These are phyloP conservation scores for Auricularia sp. DNA, from an alignment of 768 basidiomycete species.

Conservation along the genomic window DNA sequence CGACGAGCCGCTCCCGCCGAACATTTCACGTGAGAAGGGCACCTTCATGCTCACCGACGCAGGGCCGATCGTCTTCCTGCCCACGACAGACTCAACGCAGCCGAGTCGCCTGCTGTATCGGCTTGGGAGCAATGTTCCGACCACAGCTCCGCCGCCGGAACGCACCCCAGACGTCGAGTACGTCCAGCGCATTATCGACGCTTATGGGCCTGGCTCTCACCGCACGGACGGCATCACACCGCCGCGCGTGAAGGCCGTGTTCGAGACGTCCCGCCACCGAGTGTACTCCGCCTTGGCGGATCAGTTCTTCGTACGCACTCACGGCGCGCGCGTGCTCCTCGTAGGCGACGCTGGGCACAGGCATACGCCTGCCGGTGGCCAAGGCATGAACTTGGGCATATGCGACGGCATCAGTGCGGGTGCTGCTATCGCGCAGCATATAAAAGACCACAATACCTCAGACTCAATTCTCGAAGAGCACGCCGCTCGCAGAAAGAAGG, in stretches of 20 bases:
- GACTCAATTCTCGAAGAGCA: neutral
- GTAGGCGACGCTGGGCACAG: conserved; percentile 39
- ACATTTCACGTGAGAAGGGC: neutral
- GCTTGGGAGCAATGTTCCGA: neutral
- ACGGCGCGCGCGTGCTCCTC: conserved; percentile 13
- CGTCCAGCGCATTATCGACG: neutral
- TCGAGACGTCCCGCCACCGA: conserved; percentile 4
- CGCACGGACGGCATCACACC: neutral
- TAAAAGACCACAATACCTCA: neutral
- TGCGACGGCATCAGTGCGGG: conserved; percentile 32
- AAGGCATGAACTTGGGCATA: conserved; percentile 49
- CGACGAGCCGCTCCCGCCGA: neutral
- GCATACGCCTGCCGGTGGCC: conserved; percentile 46
- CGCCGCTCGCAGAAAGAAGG: neutral
- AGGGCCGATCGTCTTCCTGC: neutral
- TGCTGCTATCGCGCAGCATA: neutral
- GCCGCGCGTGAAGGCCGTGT: neutral
- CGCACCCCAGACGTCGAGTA: neutral
- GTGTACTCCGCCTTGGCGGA: conserved; percentile 5
- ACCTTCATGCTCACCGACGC: neutral
- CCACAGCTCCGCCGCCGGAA: neutral
- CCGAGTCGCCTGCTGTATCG: neutral
- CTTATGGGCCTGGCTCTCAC: neutral
- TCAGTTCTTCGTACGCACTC: neutral
- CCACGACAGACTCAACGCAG: neutral